Evolutionary conservation across 2,329 filamentous ascomycete species (phyloP).

Genomic region (Calonectria henricotiae): DNA sequence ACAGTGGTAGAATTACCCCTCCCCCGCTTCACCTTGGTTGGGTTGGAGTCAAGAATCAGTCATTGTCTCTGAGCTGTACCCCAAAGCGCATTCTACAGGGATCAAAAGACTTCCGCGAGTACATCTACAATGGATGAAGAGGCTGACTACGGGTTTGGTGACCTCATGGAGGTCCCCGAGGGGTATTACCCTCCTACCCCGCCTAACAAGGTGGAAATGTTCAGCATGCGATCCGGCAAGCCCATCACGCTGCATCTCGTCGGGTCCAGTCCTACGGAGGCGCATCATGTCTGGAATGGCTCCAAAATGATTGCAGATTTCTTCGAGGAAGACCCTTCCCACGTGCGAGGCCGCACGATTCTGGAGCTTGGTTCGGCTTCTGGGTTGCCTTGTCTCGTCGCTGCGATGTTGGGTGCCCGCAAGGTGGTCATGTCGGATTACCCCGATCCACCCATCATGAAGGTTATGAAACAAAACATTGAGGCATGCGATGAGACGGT

Average conservation of each 20-base stretch:
- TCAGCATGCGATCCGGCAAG: conserved; percentile 78
- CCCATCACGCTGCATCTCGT: conserved; percentile 83
- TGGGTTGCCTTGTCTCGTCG: conserved; percentile 86
- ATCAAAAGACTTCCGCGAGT: background rate
- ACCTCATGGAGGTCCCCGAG: conserved; percentile 85
- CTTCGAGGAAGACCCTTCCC: conserved; percentile 78
- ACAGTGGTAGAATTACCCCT: conserved; percentile 7
- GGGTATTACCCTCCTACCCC: conserved; percentile 87
- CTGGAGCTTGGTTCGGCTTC: conserved; percentile 93
- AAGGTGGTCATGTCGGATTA: conserved; percentile 89
- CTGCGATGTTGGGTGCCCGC: conserved; percentile 79
- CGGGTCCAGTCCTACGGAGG: conserved; percentile 90
- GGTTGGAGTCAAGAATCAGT: conserved; percentile 9
- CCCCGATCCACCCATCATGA: conserved; percentile 86
- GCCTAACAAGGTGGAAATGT: conserved; percentile 80
- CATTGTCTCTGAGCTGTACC: background rate
- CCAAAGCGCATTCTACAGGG: background rate
- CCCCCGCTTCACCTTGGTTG: background rate
- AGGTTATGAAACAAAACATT: conserved; percentile 86
- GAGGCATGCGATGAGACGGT: conserved; percentile 65
- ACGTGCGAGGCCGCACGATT: conserved; percentile 79
- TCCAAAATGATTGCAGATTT: conserved; percentile 84
- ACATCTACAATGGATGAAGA: conserved; percentile 55
- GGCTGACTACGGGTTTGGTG: conserved; percentile 59
- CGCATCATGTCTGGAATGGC: conserved; percentile 93